These are phyloP conservation scores for Xylaria intraflava DNA, from an alignment of 495 filamentous ascomycete genomes.

Conservation along the genomic window DNA sequence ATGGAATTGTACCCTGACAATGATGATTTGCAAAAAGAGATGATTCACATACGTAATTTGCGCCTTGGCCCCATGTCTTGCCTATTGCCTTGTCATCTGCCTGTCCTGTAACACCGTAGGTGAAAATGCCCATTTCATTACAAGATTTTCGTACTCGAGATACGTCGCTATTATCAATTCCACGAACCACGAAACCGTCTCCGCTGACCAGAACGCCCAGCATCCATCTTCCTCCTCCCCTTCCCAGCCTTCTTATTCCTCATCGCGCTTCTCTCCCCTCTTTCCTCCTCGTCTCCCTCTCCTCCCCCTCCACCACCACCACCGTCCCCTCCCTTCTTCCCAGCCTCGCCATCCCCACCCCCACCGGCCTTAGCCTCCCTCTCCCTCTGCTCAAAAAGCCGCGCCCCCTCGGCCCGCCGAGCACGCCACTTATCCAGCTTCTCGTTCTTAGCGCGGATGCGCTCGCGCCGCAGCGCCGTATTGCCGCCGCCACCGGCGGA, in stretches of 20 bases:
- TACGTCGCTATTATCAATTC: constrained; percentile 6
- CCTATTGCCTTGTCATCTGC: no score
- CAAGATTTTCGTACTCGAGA: background rate
- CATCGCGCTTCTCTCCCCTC: constrained; percentile 20
- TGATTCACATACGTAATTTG: background rate
- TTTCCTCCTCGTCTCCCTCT: background rate
- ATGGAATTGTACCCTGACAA: constrained; percentile 3
- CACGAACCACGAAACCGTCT: constrained; percentile 32
- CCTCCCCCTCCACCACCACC: background rate
- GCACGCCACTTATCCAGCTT: constrained; percentile 78
- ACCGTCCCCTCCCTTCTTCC: constrained; percentile 21
- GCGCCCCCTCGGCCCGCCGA: constrained; percentile 44
- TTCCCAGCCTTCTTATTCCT: constrained; percentile 26
- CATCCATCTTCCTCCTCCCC: constrained; percentile 27
- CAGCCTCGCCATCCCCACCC: constrained; percentile 14
- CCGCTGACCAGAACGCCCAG: constrained; percentile 56
- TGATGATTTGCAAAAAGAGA: background rate
- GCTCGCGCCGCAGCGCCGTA: constrained; percentile 58
- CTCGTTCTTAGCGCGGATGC: constrained; percentile 78
- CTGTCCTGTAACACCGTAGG: background rate
- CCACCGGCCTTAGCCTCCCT: constrained; percentile 34
- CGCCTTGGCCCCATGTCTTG: background rate
- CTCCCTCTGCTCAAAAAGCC: constrained; percentile 44
- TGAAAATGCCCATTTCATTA: background rate
- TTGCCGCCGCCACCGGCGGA: constrained; percentile 87